Evolutionary conservation across 345 rosid genomes (phyloP).

Genomic region (Durio zibethinus): DNA sequence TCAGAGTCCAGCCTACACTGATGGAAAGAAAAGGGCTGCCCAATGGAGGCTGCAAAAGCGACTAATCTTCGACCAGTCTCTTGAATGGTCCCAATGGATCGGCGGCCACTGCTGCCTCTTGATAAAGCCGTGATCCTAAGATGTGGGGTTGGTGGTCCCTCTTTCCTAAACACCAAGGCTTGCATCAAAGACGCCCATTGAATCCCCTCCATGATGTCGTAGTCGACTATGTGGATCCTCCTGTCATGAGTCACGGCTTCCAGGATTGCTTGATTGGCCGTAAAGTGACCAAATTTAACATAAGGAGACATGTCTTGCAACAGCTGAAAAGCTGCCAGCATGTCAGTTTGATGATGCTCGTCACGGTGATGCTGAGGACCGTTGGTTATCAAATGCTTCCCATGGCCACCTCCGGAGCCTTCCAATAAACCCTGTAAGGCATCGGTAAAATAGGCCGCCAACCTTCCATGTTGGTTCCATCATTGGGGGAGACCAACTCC

Average conservation of each 20-base stretch:
- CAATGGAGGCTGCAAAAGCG: conserved; percentile 73
- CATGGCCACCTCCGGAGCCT: conserved; percentile 23
- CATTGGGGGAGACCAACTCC: conserved; percentile 67
- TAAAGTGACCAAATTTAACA: conserved; percentile 85
- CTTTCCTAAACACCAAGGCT: conserved; percentile 60
- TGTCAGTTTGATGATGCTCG: conserved; percentile 43
- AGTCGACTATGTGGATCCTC: conserved; percentile 77
- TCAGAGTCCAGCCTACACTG: conserved; percentile 65
- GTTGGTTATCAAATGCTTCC: conserved; percentile 18
- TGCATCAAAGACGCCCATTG: conserved; percentile 95
- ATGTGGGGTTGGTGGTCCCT: conserved; percentile 54
- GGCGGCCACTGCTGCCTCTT: conserved; percentile 46
- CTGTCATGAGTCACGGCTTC: conserved; percentile 63
- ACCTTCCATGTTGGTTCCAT: conserved; percentile 77
- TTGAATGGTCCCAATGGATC: conserved; percentile 56
- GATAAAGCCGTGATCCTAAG: conserved; percentile 81
- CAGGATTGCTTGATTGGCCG: conserved; percentile 80
- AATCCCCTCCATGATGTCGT: conserved; percentile 80
- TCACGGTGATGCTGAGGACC: conserved; percentile 28
- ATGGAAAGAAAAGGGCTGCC: conserved; percentile 77
- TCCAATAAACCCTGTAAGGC: conserved; percentile 53
- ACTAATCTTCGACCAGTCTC: conserved; percentile 69
- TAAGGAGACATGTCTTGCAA: conserved; percentile 88
- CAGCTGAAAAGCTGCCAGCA: conserved; percentile 68
- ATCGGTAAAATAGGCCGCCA: conserved; percentile 74